Conservation (phyloP, 441 rosid species). For the Oxalis stricta region DNA sequence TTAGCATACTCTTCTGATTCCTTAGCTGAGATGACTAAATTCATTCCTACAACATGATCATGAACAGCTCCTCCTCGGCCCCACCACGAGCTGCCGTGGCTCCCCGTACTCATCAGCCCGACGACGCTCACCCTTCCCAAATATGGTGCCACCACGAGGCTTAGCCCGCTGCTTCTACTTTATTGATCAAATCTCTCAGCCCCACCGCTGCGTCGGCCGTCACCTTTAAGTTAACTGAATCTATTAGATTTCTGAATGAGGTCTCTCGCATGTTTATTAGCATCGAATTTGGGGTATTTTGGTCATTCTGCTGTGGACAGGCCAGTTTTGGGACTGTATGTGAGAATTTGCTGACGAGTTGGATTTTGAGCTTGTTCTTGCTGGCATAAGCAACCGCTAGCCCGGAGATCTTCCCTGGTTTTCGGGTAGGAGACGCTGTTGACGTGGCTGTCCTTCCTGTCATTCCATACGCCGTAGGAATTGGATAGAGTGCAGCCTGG, state of each 20-base stretch:
- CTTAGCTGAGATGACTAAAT: conserved; percentile 41
- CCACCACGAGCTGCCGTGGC: conserved; percentile 91
- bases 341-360: conserved; percentile 58
- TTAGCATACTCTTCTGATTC: conserved; percentile 53
- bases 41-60: conserved; percentile 65
- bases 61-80: conserved; percentile 83
- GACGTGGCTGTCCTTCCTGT: conserved; percentile 41
- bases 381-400: conserved; percentile 47
- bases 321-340: conserved; percentile 71
- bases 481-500: conserved; percentile 48
- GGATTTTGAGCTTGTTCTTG: conserved; percentile 36
- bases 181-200: conserved; percentile 42
- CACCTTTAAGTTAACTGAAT: conserved; percentile 26
- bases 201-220: conserved; percentile 62
- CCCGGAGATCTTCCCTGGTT: conserved; percentile 55
- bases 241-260: conserved; percentile 30
- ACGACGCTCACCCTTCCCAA: conserved; percentile 89
- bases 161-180: conserved; percentile 47
- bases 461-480: conserved; percentile 72
- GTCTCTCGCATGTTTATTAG: conserved; percentile 51
- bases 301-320: conserved; percentile 31
- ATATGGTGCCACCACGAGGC: conserved; percentile 60
- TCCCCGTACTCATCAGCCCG: conserved; percentile 65
- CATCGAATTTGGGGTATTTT: conserved; percentile 17
- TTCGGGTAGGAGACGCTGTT: conserved; percentile 37